Evolutionary conservation across 2,329 filamentous ascomycete species (phyloP).

Genomic region (Scortechinia acanthostroma): DNA sequence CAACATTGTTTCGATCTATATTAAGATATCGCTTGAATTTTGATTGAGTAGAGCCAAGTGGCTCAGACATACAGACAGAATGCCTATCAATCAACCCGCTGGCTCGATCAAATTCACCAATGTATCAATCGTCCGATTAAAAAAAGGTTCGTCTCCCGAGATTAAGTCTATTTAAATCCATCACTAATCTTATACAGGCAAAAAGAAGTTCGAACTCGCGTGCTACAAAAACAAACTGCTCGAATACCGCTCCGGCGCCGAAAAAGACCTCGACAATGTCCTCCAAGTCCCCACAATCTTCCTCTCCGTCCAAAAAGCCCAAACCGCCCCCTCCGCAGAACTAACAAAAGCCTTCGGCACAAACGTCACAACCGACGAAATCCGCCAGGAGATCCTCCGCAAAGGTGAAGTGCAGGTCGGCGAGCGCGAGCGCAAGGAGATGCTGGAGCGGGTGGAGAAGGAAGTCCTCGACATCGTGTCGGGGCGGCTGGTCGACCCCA

Average conservation of each 20-base stretch:
- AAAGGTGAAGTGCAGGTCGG: conserved; percentile 1
- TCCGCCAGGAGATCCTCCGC: conserved; percentile 1
- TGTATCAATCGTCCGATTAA: not conserved
- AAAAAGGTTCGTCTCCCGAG: not conserved
- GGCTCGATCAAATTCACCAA: not conserved
- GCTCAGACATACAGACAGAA: no score
- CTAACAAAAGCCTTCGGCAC: not conserved
- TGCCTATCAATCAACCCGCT: conserved; percentile 1
- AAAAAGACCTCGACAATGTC: conserved; percentile 3
- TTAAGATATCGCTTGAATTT: no score
- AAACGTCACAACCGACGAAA: not conserved
- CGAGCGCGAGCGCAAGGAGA: conserved; percentile 2
- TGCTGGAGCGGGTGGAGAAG: not conserved
- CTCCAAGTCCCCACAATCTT: conserved; percentile 1
- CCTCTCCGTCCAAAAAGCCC: not conserved
- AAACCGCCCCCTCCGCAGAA: conserved; percentile 2
- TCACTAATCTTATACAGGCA: not conserved
- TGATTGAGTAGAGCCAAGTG: no score
- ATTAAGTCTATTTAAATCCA: not conserved
- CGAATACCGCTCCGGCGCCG: conserved; percentile 2
- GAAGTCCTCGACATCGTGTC: conserved; percentile 1
- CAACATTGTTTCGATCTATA: no score
- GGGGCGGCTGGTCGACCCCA: not conserved
- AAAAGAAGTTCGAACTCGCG: not conserved
- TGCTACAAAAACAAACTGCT: conserved; percentile 3